Evolutionary conservation across 768 basidiomycete species (phyloP).

Genomic region (Auricularia sp.): DNA sequence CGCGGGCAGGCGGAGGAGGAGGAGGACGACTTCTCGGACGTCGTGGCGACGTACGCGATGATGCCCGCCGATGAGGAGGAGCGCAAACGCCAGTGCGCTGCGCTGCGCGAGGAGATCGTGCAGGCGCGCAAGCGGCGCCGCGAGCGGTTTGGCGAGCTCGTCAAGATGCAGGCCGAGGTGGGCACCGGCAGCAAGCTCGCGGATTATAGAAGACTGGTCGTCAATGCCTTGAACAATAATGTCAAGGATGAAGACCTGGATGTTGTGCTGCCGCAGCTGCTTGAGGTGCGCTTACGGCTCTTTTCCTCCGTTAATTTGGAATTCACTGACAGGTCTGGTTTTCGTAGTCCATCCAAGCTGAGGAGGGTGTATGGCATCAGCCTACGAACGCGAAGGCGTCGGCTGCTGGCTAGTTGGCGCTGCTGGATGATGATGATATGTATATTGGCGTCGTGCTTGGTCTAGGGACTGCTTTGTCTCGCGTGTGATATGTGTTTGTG

Average conservation of each 20-base stretch:
- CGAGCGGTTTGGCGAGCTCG: conserved; percentile 63
- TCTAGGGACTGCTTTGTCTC: neutral
- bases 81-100: conserved; percentile 45
- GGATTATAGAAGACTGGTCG: conserved; percentile 78
- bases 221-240: neutral
- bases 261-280: neutral
- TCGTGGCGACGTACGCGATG: conserved; percentile 46
- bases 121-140: conserved; percentile 60
- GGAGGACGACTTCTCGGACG: conserved; percentile 57
- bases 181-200: conserved; percentile 85
- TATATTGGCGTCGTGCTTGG: neutral
- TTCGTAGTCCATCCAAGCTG: neutral
- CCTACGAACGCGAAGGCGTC: neutral
- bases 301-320: neutral
- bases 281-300: neutral
- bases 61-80: conserved; percentile 49
- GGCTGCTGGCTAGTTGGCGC: neutral
- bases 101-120: conserved; percentile 52
- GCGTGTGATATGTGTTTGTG: neutral
- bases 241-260: neutral
- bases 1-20: conserved; percentile 26
- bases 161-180: conserved; percentile 76
- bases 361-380: neutral
- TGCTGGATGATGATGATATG: neutral
- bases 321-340: neutral